Conservation (phyloP, 2,329 filamentous ascomycete species). For the Exserohilum rostratum region DNA sequence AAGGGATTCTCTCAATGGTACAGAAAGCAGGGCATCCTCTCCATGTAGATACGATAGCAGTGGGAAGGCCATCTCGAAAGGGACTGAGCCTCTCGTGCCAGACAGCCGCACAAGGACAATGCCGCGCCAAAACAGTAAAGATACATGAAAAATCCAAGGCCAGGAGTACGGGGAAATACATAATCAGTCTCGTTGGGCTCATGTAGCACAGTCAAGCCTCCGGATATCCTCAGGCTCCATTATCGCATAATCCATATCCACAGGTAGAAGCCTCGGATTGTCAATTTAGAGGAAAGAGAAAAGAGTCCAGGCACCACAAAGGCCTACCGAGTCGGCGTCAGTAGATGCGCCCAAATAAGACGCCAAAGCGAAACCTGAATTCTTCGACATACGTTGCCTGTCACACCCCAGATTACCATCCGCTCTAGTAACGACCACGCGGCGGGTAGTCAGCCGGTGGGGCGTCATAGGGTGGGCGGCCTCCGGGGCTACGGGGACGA, state of each 20-base stretch:
- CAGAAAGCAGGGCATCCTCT: constrained; percentile 3
- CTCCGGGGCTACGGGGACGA: constrained; percentile 60
- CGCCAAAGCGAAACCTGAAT: not conserved
- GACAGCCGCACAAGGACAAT: not conserved
- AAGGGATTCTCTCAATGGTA: constrained; percentile 2
- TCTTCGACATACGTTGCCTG: constrained; percentile 3
- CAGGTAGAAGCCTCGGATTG: not conserved
- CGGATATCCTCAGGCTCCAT: constrained; percentile 8
- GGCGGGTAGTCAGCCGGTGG: constrained; percentile 54
- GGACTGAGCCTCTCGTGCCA: not conserved
- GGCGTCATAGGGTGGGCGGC: constrained; percentile 61
- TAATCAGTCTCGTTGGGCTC: constrained; percentile 11
- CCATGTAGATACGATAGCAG: not conserved
- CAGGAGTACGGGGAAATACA: constrained; percentile 1
- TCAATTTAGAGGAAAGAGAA: constrained; percentile 1
- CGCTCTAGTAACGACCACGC: constrained; percentile 44
- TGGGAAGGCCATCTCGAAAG: constrained; percentile 2
- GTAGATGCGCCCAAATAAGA: constrained; percentile 1
- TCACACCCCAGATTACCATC: not conserved
- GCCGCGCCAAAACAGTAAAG: not conserved
- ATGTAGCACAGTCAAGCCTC: constrained; percentile 9
- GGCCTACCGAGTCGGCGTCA: constrained; percentile 6
- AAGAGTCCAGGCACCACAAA: not conserved
- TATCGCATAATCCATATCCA: constrained; percentile 11
- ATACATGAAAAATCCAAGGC: constrained; percentile 8